Percentiles rank a stretch among this genome's conserved stretches.
phyloP scores from a whole-genome alignment of 1,139 yeast genomes.

The Kurtzmaniella quercitrusa region DNA sequence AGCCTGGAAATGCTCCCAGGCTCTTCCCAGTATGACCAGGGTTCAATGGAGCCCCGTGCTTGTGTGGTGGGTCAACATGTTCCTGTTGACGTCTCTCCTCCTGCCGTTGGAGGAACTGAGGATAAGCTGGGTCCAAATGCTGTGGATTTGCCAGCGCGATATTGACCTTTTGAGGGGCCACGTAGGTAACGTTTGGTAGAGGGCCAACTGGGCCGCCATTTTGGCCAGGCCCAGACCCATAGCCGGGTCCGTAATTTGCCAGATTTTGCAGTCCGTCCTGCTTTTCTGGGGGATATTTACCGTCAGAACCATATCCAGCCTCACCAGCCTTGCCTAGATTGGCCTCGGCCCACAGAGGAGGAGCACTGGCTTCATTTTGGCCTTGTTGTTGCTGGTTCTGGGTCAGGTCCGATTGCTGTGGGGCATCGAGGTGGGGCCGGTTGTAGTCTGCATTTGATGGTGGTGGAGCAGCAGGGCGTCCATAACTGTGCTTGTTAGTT shows the following conservation, averaged over 20 bases:
- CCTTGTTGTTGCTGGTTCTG: background rate
- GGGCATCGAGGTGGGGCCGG: slow-evolving; percentile 2
- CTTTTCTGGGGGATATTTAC: background rate
- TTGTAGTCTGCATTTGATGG: background rate
- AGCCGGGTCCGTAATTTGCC: background rate
- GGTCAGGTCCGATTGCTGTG: background rate
- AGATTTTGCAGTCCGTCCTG: background rate
- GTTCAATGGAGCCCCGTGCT: slow-evolving; percentile 35
- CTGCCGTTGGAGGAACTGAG: slow-evolving; percentile 29
- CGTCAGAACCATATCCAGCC: background rate
- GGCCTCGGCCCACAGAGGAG: background rate
- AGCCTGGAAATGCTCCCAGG: slow-evolving; percentile 39
- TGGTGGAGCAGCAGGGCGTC: background rate
- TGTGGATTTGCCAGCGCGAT: slow-evolving; percentile 33
- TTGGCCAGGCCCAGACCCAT: background rate
- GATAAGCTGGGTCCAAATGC: slow-evolving; percentile 36
- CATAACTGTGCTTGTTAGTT: background rate
- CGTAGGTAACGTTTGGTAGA: slow-evolving; percentile 20
- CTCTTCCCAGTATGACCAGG: slow-evolving; percentile 22
- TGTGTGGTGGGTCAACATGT: slow-evolving; percentile 16
- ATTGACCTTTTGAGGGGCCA: slow-evolving; percentile 34
- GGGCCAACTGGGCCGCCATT: background rate
- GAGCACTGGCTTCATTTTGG: background rate
- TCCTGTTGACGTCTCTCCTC: slow-evolving; percentile 31
- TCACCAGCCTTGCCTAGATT: background rate